Base-by-base conservation (phyloP, 2,329 filamentous ascomycete genomes). In the Monosporascus sp. region DNA sequence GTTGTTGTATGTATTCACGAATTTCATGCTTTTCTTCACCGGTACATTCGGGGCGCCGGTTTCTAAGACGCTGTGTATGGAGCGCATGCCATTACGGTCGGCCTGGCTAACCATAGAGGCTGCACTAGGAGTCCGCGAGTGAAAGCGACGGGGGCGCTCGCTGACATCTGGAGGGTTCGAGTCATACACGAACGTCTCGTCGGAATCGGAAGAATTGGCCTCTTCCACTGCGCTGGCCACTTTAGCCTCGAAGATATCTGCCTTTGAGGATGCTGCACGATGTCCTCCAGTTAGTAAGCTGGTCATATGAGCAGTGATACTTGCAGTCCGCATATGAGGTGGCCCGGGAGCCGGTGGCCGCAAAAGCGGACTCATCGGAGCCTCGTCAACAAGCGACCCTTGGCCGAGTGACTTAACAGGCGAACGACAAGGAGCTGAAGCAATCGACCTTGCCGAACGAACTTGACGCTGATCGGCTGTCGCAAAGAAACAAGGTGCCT, bases 181-280 rank as follows among this genome's bases (percentile, higher is more conserved):
- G 71, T 99, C 94, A 73, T 99, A 99, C 17, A 99, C 94, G 70
- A 97, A 99, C 0, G 94, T 97, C 72, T 97, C 94, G 65, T 97
- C 94, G 1, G 93, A 97, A 69, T 99, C 94, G 7, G 93, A 97
- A 14, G 93, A 96, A 70, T 97, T 89, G 45, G 91, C 91, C 70
- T 97, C 92, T 68, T 97, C 93, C 50, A 99, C 91, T 8, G 93
- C 93, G 69, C 87, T 97, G 49, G 93, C 93, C 61, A 99, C 91
- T 68, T 96, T 96, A 61, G 92, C 91, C 74, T 97, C 94, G 69
- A 99, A 99, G 50, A 97, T 91, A 72, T 99, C 94, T 67, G 94
- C 93, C 75, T 97, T 97, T 55, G 92, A 96, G 17, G 91, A 94
- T 55, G 87, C 90, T 86, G 79, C 70, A 63, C 67, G 70, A 51